These are phyloP conservation scores for Fusarium tanahbumbuense DNA, from an alignment of 2,329 filamentous ascomycete genomes.

Conservation along the genomic window DNA sequence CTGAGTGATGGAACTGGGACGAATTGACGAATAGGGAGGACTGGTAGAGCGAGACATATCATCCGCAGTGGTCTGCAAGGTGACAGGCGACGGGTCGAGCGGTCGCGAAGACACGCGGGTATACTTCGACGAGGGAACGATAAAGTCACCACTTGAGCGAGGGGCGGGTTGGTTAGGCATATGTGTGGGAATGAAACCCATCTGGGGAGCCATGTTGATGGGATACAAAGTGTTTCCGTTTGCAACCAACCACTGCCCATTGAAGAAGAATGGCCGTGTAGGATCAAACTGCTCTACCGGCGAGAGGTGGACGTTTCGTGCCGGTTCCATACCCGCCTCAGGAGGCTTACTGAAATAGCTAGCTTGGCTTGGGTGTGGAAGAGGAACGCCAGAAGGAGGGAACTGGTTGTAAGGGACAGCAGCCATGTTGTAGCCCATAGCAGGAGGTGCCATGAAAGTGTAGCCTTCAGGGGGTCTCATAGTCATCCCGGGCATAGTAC, in stretches of 20 bases:
- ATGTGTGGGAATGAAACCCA: constrained; percentile 45
- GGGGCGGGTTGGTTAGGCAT: constrained; percentile 35
- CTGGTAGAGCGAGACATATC: constrained; percentile 31
- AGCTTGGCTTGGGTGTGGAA: constrained; percentile 33
- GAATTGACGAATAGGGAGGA: constrained; percentile 68
- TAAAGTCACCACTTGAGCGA: constrained; percentile 9
- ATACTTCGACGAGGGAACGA: constrained; percentile 6
- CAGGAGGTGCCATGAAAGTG: constrained; percentile 54
- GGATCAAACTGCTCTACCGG: constrained; percentile 61
- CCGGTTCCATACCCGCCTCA: constrained; percentile 50
- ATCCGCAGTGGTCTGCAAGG: background rate
- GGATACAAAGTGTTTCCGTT: constrained; percentile 44
- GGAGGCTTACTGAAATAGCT: constrained; percentile 46
- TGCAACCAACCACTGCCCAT: constrained; percentile 59
- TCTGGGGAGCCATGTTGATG: constrained; percentile 26
- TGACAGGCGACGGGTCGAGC: constrained; percentile 9
- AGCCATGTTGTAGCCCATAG: constrained; percentile 54
- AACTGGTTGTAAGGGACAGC: constrained; percentile 43
- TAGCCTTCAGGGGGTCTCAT: constrained; percentile 48
- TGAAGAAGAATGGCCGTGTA: constrained; percentile 58
- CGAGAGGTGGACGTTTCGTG: constrained; percentile 51
- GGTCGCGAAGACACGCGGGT: constrained; percentile 12
- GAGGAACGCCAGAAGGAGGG: constrained; percentile 25
- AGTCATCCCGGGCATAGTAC: constrained; percentile 48
- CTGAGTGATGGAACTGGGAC: constrained; percentile 69